Conservation (phyloP, 1,284 basidiomycete species). For the Phellopilus nigrolimitatus region DNA sequence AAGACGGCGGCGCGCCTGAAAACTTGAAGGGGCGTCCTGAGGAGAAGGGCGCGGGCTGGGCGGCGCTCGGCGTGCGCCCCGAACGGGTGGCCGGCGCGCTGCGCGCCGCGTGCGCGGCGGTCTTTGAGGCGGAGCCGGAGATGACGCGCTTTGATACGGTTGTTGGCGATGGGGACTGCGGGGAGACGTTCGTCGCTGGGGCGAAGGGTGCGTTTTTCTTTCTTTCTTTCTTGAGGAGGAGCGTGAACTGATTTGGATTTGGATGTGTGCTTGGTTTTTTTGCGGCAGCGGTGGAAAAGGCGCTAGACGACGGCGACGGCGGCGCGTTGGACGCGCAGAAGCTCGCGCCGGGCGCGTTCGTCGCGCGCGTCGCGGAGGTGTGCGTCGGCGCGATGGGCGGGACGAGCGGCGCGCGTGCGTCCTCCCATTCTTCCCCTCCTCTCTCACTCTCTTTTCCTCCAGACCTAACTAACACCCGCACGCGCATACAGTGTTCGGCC, state of each 20-base stretch:
- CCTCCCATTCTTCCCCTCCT: background rate
- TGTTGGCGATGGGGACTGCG: constrained; percentile 34
- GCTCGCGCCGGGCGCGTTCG: background rate
- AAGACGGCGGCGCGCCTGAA: background rate
- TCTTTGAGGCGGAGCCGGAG: constrained; percentile 35
- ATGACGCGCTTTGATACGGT: constrained; percentile 40
- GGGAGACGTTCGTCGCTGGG: constrained; percentile 31
- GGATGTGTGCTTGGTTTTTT: background rate
- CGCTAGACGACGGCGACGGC: constrained; percentile 16
- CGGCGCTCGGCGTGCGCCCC: constrained; percentile 13
- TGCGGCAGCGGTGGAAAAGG: constrained; percentile 18
- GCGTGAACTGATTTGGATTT: background rate
- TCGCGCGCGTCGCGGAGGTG: constrained; percentile 17
- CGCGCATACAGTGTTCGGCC: constrained; percentile 39
- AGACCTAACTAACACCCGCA: background rate
- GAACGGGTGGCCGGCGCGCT: constrained; percentile 27
- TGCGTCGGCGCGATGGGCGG: constrained; percentile 34
- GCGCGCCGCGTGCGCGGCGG: constrained; percentile 30
- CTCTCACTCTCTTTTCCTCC: background rate
- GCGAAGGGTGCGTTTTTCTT: constrained; percentile 23
- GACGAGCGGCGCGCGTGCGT: constrained; percentile 30
- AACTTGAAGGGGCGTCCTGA: constrained; percentile 1
- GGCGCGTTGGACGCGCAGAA: constrained; percentile 13
- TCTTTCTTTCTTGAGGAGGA: background rate
- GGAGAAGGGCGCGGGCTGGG: background rate